Conservation (phyloP, 805 yeast species). For the Zygosaccharomyces siamensis region DNA sequence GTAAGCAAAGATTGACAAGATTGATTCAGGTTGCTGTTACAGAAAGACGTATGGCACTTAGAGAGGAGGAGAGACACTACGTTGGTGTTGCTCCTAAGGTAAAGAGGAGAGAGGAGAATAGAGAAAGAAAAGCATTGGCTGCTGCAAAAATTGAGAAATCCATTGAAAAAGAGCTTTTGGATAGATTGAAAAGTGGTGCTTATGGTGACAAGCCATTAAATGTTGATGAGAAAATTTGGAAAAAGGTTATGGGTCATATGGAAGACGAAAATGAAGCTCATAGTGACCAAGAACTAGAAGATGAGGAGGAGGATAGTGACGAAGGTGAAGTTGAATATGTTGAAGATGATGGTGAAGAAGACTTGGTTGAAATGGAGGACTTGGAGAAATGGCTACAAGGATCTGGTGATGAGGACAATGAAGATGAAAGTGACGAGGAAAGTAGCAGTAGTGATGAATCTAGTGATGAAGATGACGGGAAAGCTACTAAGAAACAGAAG, state of each 20-base stretch:
- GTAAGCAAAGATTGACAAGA: slow-evolving; percentile 93
- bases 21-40: slow-evolving; percentile 93
- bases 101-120: slow-evolving; percentile 84
- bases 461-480: slow-evolving; percentile 36
- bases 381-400: slow-evolving; percentile 81
- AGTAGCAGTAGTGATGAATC: slow-evolving; percentile 38
- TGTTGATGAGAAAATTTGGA: slow-evolving; percentile 95
- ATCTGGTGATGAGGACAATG: slow-evolving; percentile 36
- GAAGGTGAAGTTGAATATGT: slow-evolving; percentile 84
- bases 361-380: slow-evolving; percentile 88
- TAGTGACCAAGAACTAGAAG: slow-evolving; percentile 45
- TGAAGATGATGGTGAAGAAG: slow-evolving; percentile 84
- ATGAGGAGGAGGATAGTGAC: slow-evolving; percentile 49
- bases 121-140: slow-evolving; percentile 93
- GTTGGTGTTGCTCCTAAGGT: slow-evolving; percentile 93
- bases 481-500: slow-evolving; percentile 38
- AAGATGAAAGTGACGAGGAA: slow-evolving; percentile 32
- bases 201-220: slow-evolving; percentile 97
- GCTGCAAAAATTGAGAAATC: slow-evolving; percentile 97
- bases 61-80: slow-evolving; percentile 87
- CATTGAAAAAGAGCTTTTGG: slow-evolving; percentile 90
- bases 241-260: slow-evolving; percentile 80
- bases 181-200: slow-evolving; percentile 94
- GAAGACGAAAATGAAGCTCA: slow-evolving; percentile 60
- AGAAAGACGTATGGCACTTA: slow-evolving; percentile 86